A percentile compares a stretch with the other conserved stretches of the same genome.
phyloP scores from a whole-genome alignment of 768 basidiomycete species.

The Dioszegia hungarica region DNA sequence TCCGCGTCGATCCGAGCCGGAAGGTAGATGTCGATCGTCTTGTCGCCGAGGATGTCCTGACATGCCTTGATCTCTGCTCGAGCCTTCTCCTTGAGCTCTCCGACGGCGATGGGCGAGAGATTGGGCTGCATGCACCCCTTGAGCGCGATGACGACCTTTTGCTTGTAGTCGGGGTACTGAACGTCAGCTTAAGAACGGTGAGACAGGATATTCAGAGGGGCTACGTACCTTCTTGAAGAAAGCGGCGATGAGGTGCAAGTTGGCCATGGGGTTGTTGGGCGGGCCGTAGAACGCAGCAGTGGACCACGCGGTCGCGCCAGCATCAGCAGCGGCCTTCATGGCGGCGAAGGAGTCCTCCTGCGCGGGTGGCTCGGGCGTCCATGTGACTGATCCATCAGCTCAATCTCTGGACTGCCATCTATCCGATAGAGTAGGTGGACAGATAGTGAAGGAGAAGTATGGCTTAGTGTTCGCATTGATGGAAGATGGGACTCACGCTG shows the following conservation, averaged over 20 bases:
- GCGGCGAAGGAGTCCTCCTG: conserved; percentile 63
- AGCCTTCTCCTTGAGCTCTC: conserved; percentile 50
- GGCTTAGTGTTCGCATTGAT: too few relatives aligned
- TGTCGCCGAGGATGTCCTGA: conserved; percentile 54
- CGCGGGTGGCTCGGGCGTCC: conserved; percentile 53
- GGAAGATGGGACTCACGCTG: conserved; percentile 39
- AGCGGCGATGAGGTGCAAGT: conserved; percentile 54
- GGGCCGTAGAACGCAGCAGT: conserved; percentile 60
- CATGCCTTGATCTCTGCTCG: conserved; percentile 55
- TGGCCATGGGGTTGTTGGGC: conserved; percentile 49
- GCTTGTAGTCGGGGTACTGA: conserved; percentile 49
- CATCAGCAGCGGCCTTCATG: conserved; percentile 53
- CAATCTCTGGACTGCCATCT: neutral
- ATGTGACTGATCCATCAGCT: conserved; percentile 51
- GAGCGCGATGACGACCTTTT: conserved; percentile 55
- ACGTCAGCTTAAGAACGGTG: conserved; percentile 32
- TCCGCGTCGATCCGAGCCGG: conserved; percentile 48
- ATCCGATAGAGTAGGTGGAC: too few relatives aligned
- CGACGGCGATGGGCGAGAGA: conserved; percentile 2
- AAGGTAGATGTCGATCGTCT: conserved; percentile 60
- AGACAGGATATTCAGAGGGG: conserved; percentile 21
- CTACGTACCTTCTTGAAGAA: conserved; percentile 53
- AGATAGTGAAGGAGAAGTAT: too few relatives aligned
- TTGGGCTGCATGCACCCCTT: conserved; percentile 50
- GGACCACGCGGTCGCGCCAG: conserved; percentile 41